These are phyloP conservation scores for Guadua angustifolia DNA, from an alignment of 176 grass and related monocot species.

Conservation along the genomic window DNA sequence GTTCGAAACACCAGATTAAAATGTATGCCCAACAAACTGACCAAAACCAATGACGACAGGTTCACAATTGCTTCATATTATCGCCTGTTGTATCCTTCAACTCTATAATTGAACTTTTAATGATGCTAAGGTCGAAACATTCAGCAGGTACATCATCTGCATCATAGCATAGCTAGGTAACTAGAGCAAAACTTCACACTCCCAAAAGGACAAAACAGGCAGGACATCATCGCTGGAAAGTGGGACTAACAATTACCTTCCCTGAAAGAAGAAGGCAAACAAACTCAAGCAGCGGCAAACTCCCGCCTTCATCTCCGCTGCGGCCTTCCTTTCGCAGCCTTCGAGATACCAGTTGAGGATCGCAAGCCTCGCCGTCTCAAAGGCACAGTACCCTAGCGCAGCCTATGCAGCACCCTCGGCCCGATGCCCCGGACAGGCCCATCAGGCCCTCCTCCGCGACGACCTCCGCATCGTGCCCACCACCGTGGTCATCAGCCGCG, in stretches of 20 bases:
- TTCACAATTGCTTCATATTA: slow-evolving; percentile 10
- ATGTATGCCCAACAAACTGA: background rate
- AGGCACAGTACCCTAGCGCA: slow-evolving; percentile 80
- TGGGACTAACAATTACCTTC: slow-evolving; percentile 17
- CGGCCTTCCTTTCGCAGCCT: slow-evolving; percentile 45
- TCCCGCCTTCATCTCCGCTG: background rate
- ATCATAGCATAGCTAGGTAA: slow-evolving; percentile 20
- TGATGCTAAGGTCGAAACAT: slow-evolving; percentile 21
- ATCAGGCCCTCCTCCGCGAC: slow-evolving; percentile 73
- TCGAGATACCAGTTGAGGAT: slow-evolving; percentile 68
- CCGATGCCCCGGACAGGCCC: slow-evolving; percentile 78
- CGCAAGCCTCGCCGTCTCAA: slow-evolving; percentile 77
- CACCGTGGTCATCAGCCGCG: too few relatives aligned
- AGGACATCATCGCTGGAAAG: background rate
- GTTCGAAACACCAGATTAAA: background rate
- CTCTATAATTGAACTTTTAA: slow-evolving; percentile 40
- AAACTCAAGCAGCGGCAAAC: slow-evolving; percentile 31
- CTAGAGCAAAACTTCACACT: slow-evolving; percentile 35
- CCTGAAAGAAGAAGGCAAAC: background rate
- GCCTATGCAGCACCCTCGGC: slow-evolving; percentile 89
- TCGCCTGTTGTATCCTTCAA: slow-evolving; percentile 5
- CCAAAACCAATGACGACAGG: background rate
- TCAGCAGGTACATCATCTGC: background rate
- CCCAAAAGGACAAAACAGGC: background rate
- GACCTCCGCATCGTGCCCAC: slow-evolving; percentile 70